Evolutionary conservation across 140 eudicot genomes (phyloP).

Genomic region (Stevia rebaudiana): DNA sequence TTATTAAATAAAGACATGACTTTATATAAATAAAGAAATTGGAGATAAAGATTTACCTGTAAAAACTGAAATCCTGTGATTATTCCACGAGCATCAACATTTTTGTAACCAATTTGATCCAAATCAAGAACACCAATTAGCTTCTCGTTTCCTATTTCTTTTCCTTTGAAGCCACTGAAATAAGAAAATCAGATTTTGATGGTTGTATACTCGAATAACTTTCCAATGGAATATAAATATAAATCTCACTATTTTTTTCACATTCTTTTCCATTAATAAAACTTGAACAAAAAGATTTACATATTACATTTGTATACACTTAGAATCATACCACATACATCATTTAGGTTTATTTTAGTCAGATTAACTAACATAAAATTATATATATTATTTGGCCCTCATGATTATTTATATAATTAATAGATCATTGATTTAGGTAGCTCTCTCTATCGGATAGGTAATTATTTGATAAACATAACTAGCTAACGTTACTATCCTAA

Average conservation of each 20-base stretch:
- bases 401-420: no score
- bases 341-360: no score
- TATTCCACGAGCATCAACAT: slow-evolving; percentile 69
- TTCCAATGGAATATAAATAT: not conserved
- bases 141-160: slow-evolving; percentile 73
- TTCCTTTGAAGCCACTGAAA: slow-evolving; percentile 59
- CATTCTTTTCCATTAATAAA: not conserved
- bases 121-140: slow-evolving; percentile 60
- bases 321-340: no score
- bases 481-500: no score
- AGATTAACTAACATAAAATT: no score
- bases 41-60: slow-evolving; percentile 39
- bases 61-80: slow-evolving; percentile 84
- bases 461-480: no score
- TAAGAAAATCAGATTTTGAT: slow-evolving; percentile 20
- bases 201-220: not conserved
- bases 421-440: no score
- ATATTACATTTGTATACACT: not conserved
- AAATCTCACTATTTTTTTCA: not conserved
- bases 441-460: no score
- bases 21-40: not conserved
- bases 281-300: not conserved
- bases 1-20: not conserved
- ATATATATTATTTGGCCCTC: no score
- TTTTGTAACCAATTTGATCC: slow-evolving; percentile 45